phyloP scores from a whole-genome alignment of 2,329 filamentous ascomycete species.

The Beauveria bassiana region DNA sequence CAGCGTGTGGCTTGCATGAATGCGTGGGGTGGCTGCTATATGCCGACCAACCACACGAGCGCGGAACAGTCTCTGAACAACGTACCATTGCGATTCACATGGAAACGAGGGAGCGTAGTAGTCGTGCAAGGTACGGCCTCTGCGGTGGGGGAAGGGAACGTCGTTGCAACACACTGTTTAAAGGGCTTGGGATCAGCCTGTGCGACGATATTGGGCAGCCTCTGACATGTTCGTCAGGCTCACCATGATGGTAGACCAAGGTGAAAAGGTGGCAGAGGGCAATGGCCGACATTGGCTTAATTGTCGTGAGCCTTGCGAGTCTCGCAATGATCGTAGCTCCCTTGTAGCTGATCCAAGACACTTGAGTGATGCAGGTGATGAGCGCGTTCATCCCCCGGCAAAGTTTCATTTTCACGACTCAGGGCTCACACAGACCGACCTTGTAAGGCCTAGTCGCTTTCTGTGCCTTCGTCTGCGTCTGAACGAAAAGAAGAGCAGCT shows the following conservation, averaged over 20 bases:
- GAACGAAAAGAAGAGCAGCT: not conserved
- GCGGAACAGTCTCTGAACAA: not conserved
- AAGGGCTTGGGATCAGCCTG: not conserved
- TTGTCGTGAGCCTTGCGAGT: not conserved
- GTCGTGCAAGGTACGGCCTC: not conserved
- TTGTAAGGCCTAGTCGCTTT: not conserved
- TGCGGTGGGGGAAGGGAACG: not conserved
- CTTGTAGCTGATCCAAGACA: slow-evolving; percentile 7
- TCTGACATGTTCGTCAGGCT: no score
- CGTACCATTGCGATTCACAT: not conserved
- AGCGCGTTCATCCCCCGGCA: not conserved
- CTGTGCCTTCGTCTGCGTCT: not conserved
- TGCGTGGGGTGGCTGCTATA: not conserved
- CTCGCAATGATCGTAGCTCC: not conserved
- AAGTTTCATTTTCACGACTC: not conserved
- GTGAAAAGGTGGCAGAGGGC: no score
- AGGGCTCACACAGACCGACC: not conserved
- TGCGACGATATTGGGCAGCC: not conserved
- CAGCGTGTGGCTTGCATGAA: not conserved
- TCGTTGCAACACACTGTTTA: not conserved
- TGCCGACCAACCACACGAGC: slow-evolving; percentile 1
- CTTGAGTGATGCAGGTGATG: not conserved
- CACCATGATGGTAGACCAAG: no score
- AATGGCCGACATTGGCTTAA: not conserved
- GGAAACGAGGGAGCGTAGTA: not conserved